phyloP scores from a whole-genome alignment of 495 filamentous ascomycete species.

The Acidomyces sp. region DNA sequence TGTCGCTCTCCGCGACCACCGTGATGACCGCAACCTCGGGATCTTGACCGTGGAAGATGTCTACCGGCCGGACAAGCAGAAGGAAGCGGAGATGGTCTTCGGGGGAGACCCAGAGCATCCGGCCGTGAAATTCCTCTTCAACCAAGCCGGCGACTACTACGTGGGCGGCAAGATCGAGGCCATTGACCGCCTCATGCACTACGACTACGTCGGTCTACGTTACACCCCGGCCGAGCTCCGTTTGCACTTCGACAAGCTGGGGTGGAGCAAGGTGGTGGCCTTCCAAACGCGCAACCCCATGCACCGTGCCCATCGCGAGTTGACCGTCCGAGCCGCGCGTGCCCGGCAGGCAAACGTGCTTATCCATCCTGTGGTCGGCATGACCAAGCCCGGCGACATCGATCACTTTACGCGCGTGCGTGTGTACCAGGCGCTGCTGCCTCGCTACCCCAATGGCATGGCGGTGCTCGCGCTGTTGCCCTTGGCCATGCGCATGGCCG shows the following conservation, averaged over 20 bases:
- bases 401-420: slow-evolving; percentile 99
- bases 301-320: slow-evolving; percentile 94
- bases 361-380: slow-evolving; percentile 95
- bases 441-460: slow-evolving; percentile 98
- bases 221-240: slow-evolving; percentile 94
- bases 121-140: slow-evolving; percentile 76
- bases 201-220: slow-evolving; percentile 93
- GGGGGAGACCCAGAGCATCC: slow-evolving; percentile 90
- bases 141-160: slow-evolving; percentile 71
- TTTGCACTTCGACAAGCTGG: slow-evolving; percentile 95
- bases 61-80: slow-evolving; percentile 87
- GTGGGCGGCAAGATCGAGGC: slow-evolving; percentile 92
- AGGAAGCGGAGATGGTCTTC: slow-evolving; percentile 87
- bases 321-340: slow-evolving; percentile 92
- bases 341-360: slow-evolving; percentile 93
- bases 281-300: slow-evolving; percentile 99
- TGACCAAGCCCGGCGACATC: slow-evolving; percentile 98
- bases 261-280: slow-evolving; percentile 90
- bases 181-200: slow-evolving; percentile 87
- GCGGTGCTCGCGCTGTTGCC: slow-evolving; percentile 91
- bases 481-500: slow-evolving; percentile 97
- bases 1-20: slow-evolving; percentile 82
- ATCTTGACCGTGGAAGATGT: slow-evolving; percentile 94
- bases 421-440: slow-evolving; percentile 92
- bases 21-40: slow-evolving; percentile 88